Evolutionary conservation across 2,329 filamentous ascomycete genomes (phyloP).

Genomic region (Davidsoniella virescens): DNA sequence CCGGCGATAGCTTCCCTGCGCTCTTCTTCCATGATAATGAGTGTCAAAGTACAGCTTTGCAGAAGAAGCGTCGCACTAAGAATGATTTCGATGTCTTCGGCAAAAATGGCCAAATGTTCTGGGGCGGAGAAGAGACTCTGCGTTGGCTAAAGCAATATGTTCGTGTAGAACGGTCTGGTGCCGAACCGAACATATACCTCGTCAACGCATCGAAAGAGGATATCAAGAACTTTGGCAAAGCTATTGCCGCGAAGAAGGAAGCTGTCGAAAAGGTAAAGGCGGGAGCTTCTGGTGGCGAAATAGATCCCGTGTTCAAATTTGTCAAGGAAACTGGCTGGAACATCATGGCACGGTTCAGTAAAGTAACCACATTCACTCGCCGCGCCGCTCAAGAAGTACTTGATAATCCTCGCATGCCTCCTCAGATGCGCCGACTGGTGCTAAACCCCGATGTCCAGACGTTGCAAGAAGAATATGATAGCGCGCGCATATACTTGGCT

Average conservation of each 20-base stretch:
- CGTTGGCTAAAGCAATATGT: slow-evolving; percentile 81
- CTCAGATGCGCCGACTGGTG: slow-evolving; percentile 70
- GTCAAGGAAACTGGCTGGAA: slow-evolving; percentile 94
- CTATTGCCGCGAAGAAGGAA: slow-evolving; percentile 22
- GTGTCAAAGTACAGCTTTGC: slow-evolving; percentile 86
- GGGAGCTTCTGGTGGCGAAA: slow-evolving; percentile 35
- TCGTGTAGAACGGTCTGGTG: slow-evolving; percentile 63
- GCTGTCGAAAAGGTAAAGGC: slow-evolving; percentile 18
- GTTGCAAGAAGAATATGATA: slow-evolving; percentile 92
- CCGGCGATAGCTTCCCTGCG: slow-evolving; percentile 85
- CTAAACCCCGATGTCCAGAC: slow-evolving; percentile 90
- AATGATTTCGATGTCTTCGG: slow-evolving; percentile 87
- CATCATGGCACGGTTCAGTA: slow-evolving; percentile 88
- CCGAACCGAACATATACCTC: slow-evolving; percentile 81
- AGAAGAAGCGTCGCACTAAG: slow-evolving; percentile 70
- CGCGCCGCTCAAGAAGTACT: slow-evolving; percentile 82
- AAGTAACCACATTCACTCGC: slow-evolving; percentile 89
- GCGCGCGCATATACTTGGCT: slow-evolving; percentile 81
- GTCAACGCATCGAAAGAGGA: slow-evolving; percentile 80
- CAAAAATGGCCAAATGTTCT: slow-evolving; percentile 75
- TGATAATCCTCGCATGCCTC: slow-evolving; percentile 81
- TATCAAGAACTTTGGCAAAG: slow-evolving; percentile 51
- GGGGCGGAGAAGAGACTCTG: slow-evolving; percentile 91
- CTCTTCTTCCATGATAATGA: slow-evolving; percentile 97
- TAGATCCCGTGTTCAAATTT: slow-evolving; percentile 88